Evolutionary conservation across 169 alveolate genomes (phyloP).

Genomic region (Eimeria zaria): DNA sequence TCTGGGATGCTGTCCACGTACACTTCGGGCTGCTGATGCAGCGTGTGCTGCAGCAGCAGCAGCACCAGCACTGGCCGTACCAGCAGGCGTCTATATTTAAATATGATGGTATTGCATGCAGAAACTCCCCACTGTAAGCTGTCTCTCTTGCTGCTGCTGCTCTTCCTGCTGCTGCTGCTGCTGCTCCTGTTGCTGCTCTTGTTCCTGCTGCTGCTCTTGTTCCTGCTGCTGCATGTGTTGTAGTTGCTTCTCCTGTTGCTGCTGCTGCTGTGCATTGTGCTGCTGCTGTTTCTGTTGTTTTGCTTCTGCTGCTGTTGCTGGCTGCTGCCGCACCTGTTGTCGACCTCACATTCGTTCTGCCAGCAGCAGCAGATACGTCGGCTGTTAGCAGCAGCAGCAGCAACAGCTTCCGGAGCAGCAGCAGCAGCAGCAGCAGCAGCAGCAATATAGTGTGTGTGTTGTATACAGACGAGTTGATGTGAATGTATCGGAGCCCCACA

Average conservation of each 20-base stretch:
- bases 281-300: not conserved
- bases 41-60: slow-evolving; percentile 78
- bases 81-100: slow-evolving; percentile 65
- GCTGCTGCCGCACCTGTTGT: not conserved
- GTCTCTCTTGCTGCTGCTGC: slow-evolving; percentile 23
- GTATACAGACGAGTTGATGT: slow-evolving; percentile 82
- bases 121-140: slow-evolving; percentile 83
- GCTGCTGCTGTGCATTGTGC: not conserved
- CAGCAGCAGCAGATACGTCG: slow-evolving; percentile 17
- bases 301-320: not conserved
- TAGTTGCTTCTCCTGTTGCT: not conserved
- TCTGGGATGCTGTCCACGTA: slow-evolving; percentile 3
- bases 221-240: not conserved
- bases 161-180: not conserved
- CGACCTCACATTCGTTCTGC: not conserved
- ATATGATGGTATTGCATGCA: slow-evolving; percentile 81
- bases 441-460: not conserved
- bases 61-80: slow-evolving; percentile 80
- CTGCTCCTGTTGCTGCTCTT: slow-evolving; percentile 4
- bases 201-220: slow-evolving; percentile 4
- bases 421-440: slow-evolving; percentile 32
- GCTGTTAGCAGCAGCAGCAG: not conserved
- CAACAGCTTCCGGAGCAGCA: not conserved
- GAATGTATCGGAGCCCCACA: slow-evolving; percentile 80
- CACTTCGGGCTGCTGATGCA: slow-evolving; percentile 81